A percentile compares a stretch with the other conserved stretches of the same genome.
Conservation (phyloP, 148 eudicot species). For the Pharnaceum exiguum region DNA sequence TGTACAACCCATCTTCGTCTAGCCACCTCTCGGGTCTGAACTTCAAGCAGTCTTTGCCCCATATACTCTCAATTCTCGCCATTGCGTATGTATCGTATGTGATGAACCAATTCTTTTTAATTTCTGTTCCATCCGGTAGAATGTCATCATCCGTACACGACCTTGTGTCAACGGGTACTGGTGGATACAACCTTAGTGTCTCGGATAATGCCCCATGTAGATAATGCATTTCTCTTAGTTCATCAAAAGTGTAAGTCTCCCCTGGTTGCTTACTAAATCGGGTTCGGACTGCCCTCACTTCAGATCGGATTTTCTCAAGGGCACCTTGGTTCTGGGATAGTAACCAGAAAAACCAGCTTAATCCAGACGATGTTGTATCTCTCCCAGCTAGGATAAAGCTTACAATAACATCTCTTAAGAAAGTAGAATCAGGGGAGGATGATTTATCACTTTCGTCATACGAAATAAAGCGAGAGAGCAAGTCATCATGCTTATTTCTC, state of each 20-base stretch:
- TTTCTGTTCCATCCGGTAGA: slow-evolving; percentile 48
- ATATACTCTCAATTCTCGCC: slow-evolving; percentile 71
- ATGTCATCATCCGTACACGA: slow-evolving; percentile 36
- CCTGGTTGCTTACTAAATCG: slow-evolving; percentile 24
- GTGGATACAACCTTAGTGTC: slow-evolving; percentile 55
- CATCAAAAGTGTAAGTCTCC: slow-evolving; percentile 32
- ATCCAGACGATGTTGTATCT: slow-evolving; percentile 56
- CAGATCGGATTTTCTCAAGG: slow-evolving; percentile 33
- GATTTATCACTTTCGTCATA: neutral
- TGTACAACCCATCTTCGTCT: slow-evolving; percentile 36
- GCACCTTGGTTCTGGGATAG: slow-evolving; percentile 31
- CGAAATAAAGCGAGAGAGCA: slow-evolving; percentile 55
- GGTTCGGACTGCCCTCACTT: slow-evolving; percentile 24
- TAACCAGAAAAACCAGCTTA: slow-evolving; percentile 70
- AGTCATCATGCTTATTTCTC: slow-evolving; percentile 31
- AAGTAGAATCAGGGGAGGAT: slow-evolving; percentile 6
- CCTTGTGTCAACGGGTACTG: slow-evolving; percentile 57
- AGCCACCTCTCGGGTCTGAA: slow-evolving; percentile 69
- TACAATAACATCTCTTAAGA: slow-evolving; percentile 57
- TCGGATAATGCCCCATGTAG: slow-evolving; percentile 61
- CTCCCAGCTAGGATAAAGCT: slow-evolving; percentile 67
- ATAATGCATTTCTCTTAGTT: slow-evolving; percentile 50
- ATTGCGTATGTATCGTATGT: slow-evolving; percentile 45
- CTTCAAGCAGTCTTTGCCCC: slow-evolving; percentile 65
- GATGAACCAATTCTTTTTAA: slow-evolving; percentile 43